phyloP scores from a whole-genome alignment of 257 asterid genomes.

The Przewalskia tangutica region DNA sequence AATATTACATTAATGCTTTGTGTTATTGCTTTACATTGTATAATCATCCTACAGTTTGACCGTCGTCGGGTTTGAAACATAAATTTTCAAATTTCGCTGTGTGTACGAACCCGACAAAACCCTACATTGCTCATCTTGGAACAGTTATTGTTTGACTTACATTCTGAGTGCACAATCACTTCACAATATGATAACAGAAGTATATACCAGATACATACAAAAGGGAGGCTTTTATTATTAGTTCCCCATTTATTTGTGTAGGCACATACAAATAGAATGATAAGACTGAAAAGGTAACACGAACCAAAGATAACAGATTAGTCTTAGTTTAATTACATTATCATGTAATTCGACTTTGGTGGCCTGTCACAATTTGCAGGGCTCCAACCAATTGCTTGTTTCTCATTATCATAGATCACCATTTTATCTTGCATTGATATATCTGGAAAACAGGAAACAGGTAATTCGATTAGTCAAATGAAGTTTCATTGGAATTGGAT shows the following conservation, averaged over 20 bases:
- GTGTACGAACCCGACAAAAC: no score
- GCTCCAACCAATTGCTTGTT: conserved; percentile 70
- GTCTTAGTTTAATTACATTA: conserved; percentile 14
- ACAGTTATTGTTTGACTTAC: background rate
- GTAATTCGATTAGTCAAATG: background rate
- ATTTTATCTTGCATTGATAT: conserved; percentile 89
- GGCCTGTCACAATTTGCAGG: conserved; percentile 67
- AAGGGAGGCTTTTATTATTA: background rate
- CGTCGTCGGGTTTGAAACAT: no score
- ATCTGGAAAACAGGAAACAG: conserved; percentile 40
- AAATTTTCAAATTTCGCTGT: no score
- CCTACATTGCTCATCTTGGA: background rate
- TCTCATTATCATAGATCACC: conserved; percentile 85
- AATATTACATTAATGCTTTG: no score
- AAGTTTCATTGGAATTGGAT: background rate
- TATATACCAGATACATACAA: background rate
- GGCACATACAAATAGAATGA: background rate
- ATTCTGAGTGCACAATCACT: background rate
- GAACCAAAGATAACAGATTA: background rate
- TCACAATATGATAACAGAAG: background rate
- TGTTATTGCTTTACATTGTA: no score
- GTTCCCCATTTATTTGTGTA: background rate
- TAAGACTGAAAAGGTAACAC: background rate
- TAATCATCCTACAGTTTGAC: no score
- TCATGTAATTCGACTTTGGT: conserved; percentile 26